Evolutionary conservation across 2,329 filamentous ascomycete genomes (phyloP).

Genomic region (Fusarium coicis): DNA sequence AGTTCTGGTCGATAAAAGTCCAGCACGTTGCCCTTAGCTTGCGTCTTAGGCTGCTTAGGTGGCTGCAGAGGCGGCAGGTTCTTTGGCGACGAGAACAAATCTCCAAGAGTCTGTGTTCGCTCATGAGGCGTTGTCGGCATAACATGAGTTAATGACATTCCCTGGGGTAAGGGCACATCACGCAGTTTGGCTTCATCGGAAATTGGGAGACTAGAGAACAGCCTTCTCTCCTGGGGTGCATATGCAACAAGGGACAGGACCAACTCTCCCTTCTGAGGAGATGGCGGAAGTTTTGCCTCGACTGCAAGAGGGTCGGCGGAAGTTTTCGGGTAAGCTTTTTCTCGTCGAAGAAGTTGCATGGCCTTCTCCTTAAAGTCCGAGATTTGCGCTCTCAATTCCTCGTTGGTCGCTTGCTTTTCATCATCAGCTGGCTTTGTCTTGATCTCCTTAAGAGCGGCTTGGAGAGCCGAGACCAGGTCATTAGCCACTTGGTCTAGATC

Average conservation of each 20-base stretch:
- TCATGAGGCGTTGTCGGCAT: slow-evolving; percentile 53
- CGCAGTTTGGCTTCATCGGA: slow-evolving; percentile 47
- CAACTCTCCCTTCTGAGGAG: slow-evolving; percentile 58
- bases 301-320: slow-evolving; percentile 53
- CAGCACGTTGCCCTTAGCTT: slow-evolving; percentile 69
- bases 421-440: slow-evolving; percentile 48
- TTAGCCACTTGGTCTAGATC: slow-evolving; percentile 73
- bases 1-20: slow-evolving; percentile 66
- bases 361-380: slow-evolving; percentile 71
- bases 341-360: slow-evolving; percentile 70
- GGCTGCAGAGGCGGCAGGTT: slow-evolving; percentile 73
- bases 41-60: slow-evolving; percentile 76
- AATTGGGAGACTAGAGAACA: slow-evolving; percentile 83
- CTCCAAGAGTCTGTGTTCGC: slow-evolving; percentile 73
- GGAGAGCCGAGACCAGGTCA: slow-evolving; percentile 63
- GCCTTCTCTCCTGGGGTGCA: slow-evolving; percentile 76
- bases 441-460: slow-evolving; percentile 61
- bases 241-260: slow-evolving; percentile 83
- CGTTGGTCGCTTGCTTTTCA: slow-evolving; percentile 44
- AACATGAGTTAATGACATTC: slow-evolving; percentile 65
- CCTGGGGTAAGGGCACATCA: slow-evolving; percentile 73
- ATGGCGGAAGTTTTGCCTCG: slow-evolving; percentile 53
- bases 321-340: slow-evolving; percentile 62
- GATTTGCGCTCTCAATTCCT: slow-evolving; percentile 57
- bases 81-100: slow-evolving; percentile 76